phyloP scores from a whole-genome alignment of 2,329 filamentous ascomycete species.

The Pseudofabraea citricarpa region DNA sequence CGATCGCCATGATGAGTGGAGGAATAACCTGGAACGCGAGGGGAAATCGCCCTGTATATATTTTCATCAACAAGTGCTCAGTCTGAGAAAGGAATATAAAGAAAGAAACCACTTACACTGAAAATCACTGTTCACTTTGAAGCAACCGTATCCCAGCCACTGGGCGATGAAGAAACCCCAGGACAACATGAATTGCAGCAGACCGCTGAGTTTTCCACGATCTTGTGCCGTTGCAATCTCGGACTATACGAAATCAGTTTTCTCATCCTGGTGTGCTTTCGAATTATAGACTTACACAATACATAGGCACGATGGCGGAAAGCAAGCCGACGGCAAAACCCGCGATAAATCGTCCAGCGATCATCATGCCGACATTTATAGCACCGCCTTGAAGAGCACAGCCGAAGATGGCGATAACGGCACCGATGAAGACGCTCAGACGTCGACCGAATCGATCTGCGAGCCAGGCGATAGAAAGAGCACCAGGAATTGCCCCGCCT shows the following conservation, averaged over 20 bases:
- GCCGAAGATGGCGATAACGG: constrained; percentile 20
- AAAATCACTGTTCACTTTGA: constrained; percentile 2
- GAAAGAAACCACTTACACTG: background rate
- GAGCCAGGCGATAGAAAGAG: constrained; percentile 26
- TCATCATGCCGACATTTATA: constrained; percentile 32
- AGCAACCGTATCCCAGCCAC: constrained; percentile 13
- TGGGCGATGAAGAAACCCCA: constrained; percentile 19
- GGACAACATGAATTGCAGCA: constrained; percentile 17
- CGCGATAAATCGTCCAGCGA: constrained; percentile 40
- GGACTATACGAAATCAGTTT: constrained; percentile 7
- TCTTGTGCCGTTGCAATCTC: constrained; percentile 11
- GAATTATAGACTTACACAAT: constrained; percentile 32
- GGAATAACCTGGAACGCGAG: constrained; percentile 49
- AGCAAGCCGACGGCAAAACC: constrained; percentile 41
- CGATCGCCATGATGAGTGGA: constrained; percentile 42
- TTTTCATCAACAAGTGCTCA: no score
- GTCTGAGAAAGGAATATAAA: no score
- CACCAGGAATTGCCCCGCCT: constrained; percentile 29
- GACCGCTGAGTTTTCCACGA: constrained; percentile 12
- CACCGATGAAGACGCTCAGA: constrained; percentile 21
- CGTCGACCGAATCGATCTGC: constrained; percentile 24
- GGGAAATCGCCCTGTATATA: constrained; percentile 47
- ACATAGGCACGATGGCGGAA: constrained; percentile 39
- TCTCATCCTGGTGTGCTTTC: background rate
- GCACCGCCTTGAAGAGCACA: constrained; percentile 24